Evolutionary conservation across 306 rosid genomes (phyloP), one percentile per base, ranked within the genome.

Genomic region (Quercus gilva): DNA sequence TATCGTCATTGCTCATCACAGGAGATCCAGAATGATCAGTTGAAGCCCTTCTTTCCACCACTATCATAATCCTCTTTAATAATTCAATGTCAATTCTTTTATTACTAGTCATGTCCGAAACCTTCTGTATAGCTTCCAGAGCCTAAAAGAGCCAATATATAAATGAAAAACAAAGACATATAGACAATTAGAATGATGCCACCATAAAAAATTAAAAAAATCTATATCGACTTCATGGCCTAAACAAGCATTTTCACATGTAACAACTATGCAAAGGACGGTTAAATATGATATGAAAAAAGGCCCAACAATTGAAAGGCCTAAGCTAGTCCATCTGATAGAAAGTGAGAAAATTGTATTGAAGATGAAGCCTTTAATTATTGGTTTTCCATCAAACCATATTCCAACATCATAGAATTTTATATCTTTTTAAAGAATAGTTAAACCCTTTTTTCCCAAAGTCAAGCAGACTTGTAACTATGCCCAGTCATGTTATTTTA

Each of bases 71-170:
- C 88, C 88, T 89, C 81, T 89, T 97, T 71, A 92, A 57, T 69
- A 95, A 82, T 69, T 81, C 92, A 35, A 71, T 57, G 74, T 90
- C 94, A 59, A 91, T 86, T 87, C 94, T 90, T 74, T 90, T 92
- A 82, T 85, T 84, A 49, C 76, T 89, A 60, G 86, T 81, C 28
- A 89, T 61, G 79, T 90, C 92, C 87, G 88, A 86, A 80, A 90
- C 91, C 96, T 80, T 91, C 83, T 88, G 87, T 55, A 72, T 80
- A 45, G 92, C 97, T 82, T 95, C 97, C 82, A 92, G 86, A 74
- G 98, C 99, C 99, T 95, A 69, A 79, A 80, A 87, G 49, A 45
- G 52, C 35, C 60, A 33, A 79, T 75, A 76, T 80, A 58, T 57
- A 84, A 15, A 70, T 43, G 68, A 76, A 69, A 52, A 86, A 71